Conservation (phyloP, 1,284 basidiomycete species). For the Irpex sp. region DNA sequence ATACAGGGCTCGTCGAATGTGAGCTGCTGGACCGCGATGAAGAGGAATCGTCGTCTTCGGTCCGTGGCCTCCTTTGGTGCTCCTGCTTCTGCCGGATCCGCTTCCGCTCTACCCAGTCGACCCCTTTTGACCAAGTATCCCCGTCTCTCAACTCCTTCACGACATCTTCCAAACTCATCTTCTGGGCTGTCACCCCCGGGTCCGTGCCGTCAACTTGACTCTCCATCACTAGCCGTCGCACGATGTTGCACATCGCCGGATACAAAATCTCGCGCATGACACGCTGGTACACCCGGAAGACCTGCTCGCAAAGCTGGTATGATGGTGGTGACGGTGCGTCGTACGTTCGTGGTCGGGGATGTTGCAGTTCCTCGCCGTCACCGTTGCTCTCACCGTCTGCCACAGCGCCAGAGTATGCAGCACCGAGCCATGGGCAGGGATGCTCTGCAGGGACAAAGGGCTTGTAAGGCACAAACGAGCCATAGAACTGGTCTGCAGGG, state of each 20-base stretch:
- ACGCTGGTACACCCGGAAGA: slow-evolving; percentile 50
- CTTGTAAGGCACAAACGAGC: slow-evolving; percentile 35
- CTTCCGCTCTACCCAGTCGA: slow-evolving; percentile 53
- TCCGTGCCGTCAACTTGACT: slow-evolving; percentile 39
- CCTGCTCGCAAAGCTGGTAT: slow-evolving; percentile 52
- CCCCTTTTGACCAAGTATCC: slow-evolving; percentile 9
- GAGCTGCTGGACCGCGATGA: slow-evolving; percentile 47
- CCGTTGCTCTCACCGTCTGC: slow-evolving; percentile 24
- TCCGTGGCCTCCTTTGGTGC: slow-evolving; percentile 26
- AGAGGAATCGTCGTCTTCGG: slow-evolving; percentile 41
- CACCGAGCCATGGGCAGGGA: slow-evolving; percentile 58
- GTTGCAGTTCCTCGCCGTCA: slow-evolving; percentile 32
- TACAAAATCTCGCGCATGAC: slow-evolving; percentile 55
- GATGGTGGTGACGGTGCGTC: slow-evolving; percentile 50
- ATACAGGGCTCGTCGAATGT: slow-evolving; percentile 64
- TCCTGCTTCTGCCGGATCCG: slow-evolving; percentile 31
- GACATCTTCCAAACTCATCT: slow-evolving; percentile 61
- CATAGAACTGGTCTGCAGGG: slow-evolving; percentile 65
- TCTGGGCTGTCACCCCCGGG: slow-evolving; percentile 43
- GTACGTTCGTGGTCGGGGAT: slow-evolving; percentile 46
- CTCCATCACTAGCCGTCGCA: slow-evolving; percentile 60
- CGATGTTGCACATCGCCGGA: slow-evolving; percentile 64
- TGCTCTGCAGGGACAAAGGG: slow-evolving; percentile 50
- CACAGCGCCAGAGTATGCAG: slow-evolving; percentile 25
- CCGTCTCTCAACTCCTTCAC: slow-evolving; percentile 42